A percentile compares a stretch with the other conserved stretches of the same genome.
These are phyloP conservation scores for Zopfia rhizophila DNA, from an alignment of 2,329 filamentous ascomycete genomes.

Conservation along the genomic window DNA sequence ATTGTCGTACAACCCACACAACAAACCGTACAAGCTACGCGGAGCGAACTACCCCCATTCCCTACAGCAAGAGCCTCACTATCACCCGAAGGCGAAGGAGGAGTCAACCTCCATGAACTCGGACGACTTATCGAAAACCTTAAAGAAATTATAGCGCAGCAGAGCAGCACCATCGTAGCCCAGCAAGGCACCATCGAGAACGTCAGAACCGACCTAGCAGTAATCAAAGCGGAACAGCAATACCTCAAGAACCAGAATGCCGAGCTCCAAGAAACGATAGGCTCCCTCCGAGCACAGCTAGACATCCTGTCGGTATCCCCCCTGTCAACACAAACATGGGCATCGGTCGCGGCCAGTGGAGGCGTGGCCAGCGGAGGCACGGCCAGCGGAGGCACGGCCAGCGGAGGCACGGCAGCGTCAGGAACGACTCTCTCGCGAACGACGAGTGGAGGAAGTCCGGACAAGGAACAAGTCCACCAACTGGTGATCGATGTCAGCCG, in stretches of 20 bases:
- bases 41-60: slow-evolving; percentile 12
- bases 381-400: too few species aligned
- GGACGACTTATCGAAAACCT: slow-evolving; percentile 14
- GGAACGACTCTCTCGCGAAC: slow-evolving; percentile 5
- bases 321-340: slow-evolving; percentile 17
- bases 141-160: slow-evolving; percentile 16
- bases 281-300: slow-evolving; percentile 14
- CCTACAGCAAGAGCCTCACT: slow-evolving; percentile 8
- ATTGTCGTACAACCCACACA: slow-evolving; percentile 8
- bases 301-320: slow-evolving; percentile 14
- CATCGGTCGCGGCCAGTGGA: slow-evolving; percentile 17
- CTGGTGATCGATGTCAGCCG: slow-evolving; percentile 21
- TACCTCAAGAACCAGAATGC: slow-evolving; percentile 12
- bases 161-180: slow-evolving; percentile 13
- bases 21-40: slow-evolving; percentile 15
- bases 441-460: slow-evolving; percentile 8
- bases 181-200: slow-evolving; percentile 8
- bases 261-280: slow-evolving; percentile 6
- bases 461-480: slow-evolving; percentile 13
- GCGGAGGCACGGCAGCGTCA: too few species aligned
- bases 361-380: too few species aligned
- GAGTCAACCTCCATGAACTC: slow-evolving; percentile 5
- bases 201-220: slow-evolving; percentile 3
- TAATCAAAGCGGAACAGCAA: slow-evolving; percentile 13
- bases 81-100: slow-evolving; percentile 9